Conservation (phyloP, 352 stramenopile genomes). For the Globisporangium cystogenes region DNA sequence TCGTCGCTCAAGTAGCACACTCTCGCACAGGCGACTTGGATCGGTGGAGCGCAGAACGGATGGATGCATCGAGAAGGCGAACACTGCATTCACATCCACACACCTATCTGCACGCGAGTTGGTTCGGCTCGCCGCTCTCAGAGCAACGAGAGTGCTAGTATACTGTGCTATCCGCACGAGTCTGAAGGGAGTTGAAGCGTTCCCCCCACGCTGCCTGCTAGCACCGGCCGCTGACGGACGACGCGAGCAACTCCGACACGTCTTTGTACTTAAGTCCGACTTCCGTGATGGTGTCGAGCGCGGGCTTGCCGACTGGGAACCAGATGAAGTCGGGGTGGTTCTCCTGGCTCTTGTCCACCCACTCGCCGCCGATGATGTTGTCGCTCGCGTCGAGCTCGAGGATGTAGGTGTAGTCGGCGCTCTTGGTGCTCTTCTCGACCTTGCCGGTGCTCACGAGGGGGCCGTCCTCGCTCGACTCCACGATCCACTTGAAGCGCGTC, state of each 20-base stretch:
- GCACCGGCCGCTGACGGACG: constrained; percentile 6
- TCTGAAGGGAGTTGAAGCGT: background rate
- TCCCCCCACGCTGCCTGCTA: background rate
- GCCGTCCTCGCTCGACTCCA: constrained; percentile 7
- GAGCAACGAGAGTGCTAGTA: background rate
- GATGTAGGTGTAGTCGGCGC: constrained; percentile 10
- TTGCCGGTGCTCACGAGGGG: constrained; percentile 8
- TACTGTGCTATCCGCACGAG: constrained; percentile 3
- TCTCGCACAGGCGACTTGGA: background rate
- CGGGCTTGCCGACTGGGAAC: constrained; percentile 5
- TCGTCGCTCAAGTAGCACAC: constrained; percentile 2
- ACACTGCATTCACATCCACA: background rate
- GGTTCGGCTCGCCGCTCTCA: background rate
- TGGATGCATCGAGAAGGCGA: background rate
- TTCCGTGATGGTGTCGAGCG: constrained; percentile 18
- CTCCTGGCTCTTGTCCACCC: constrained; percentile 4
- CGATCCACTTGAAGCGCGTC: background rate
- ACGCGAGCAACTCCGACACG: constrained; percentile 19
- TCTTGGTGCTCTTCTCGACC: constrained; percentile 3
- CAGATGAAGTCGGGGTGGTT: constrained; percentile 17
- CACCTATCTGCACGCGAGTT: background rate
- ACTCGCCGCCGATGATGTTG: constrained; percentile 14
- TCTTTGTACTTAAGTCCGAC: constrained; percentile 40
- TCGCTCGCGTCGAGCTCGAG: constrained; percentile 5
- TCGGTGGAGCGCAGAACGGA: background rate